phyloP scores from a whole-genome alignment of 768 basidiomycete genomes.

The Rhodotorula graminis region DNA sequence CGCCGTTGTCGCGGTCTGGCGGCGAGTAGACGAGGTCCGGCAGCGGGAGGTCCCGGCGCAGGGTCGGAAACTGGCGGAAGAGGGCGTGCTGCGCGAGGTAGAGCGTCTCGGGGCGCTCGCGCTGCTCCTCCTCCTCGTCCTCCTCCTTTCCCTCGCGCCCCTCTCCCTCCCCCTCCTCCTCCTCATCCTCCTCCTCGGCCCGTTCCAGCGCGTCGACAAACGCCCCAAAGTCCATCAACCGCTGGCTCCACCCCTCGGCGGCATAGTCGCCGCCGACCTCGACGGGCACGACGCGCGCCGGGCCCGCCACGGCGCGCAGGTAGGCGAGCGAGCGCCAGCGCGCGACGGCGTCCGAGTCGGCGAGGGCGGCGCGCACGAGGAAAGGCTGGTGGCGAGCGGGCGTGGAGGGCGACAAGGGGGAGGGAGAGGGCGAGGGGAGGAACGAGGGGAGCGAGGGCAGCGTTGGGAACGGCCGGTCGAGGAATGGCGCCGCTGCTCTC shows the following conservation, averaged over 20 bases:
- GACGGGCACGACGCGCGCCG: slow-evolving; percentile 79
- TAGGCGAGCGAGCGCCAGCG: slow-evolving; percentile 70
- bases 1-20: slow-evolving; percentile 49
- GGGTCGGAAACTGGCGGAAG: slow-evolving; percentile 71
- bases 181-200: not conserved
- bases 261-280: slow-evolving; percentile 85
- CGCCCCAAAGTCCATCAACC: slow-evolving; percentile 67
- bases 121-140: no score
- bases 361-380: slow-evolving; percentile 57
- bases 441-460: slow-evolving; percentile 51
- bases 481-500: slow-evolving; percentile 26
- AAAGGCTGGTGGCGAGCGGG: no score
- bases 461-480: slow-evolving; percentile 41
- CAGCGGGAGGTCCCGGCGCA: slow-evolving; percentile 68
- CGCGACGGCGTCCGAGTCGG: slow-evolving; percentile 78
- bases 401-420: no score
- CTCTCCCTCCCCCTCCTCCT: not conserved
- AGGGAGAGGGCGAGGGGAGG: slow-evolving; percentile 48
- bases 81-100: slow-evolving; percentile 93
- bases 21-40: slow-evolving; percentile 83
- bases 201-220: slow-evolving; percentile 58
- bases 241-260: slow-evolving; percentile 71
- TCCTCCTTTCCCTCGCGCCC: not conserved
- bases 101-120: slow-evolving; percentile 39
- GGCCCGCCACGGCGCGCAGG: slow-evolving; percentile 65